Base-by-base conservation (phyloP, 768 basidiomycete genomes). In the Leccinellum luteum region DNA sequence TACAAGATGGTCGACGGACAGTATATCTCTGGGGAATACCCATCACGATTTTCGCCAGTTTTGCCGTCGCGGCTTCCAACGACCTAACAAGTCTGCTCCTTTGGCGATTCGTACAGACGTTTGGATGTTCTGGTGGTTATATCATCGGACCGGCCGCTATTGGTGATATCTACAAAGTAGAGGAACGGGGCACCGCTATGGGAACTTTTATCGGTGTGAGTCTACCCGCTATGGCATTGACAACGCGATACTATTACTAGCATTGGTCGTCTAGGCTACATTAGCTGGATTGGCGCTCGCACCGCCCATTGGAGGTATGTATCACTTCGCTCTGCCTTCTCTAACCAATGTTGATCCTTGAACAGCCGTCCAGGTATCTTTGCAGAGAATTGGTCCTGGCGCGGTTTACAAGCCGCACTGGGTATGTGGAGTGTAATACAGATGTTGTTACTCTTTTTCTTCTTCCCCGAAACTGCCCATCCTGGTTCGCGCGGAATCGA, bases 391-490 rank as follows among this genome's bases (percentile, higher is more conserved):
- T 78, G 77, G 32, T 88, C 87, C 0, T 90, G 89, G 87, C 79
- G 88, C 0, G 59, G 76, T 3, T 80, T 86, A 69, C 86, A 90
- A 65, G 64, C 71, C 6, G 63, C 64, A 0, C 56, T 90, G 0
- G 80, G 78, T 3, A 32, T 75, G 0, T 67, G 74, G 34, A 80
- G 79, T 2, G 34, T 80, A 0, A 14, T 77, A 0, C 72, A 75
- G 2, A 73, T 82, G 35, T 7, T 78, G 6, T 58, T 73, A 4
- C 74, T 87, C 34, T 50, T 66, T 1, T 45, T 79, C 2, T 77
- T 76, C 52, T 78, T 87, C 17, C 87, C 87, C 0, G 88, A 90
- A 63, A 89, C 87, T 2, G 82, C 79, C 52, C 84, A 86, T 61
- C 86, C 87, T 1, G 79, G 83, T 9, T 64, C 78, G 1, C 74